Percentiles rank a stretch among this genome's conserved stretches.
Conservation (phyloP, 177 flowering plant species). For the Telopea speciosissima region DNA sequence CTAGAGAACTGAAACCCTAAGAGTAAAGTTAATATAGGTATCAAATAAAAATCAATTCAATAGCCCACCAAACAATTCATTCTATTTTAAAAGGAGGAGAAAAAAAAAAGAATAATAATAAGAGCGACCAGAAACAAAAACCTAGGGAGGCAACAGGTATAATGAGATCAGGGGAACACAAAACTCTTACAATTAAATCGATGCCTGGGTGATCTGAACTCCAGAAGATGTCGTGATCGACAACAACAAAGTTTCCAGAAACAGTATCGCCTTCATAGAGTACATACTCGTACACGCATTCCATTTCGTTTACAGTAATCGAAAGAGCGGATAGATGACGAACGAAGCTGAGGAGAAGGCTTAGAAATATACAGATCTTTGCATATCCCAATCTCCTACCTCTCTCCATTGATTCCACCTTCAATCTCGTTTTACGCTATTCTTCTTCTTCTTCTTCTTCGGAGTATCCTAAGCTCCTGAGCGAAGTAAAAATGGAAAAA, state of each 20-base stretch:
- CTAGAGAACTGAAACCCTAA: neutral
- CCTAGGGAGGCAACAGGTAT: neutral
- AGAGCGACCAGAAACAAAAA: too few species aligned
- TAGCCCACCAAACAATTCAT: too few species aligned
- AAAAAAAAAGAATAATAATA: too few species aligned
- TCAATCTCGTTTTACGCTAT: conserved; percentile 3
- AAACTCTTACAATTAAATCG: conserved; percentile 57
- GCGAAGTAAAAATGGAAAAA: too few species aligned
- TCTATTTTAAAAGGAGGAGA: neutral
- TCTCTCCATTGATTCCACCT: conserved; percentile 21
- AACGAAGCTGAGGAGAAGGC: conserved; percentile 29
- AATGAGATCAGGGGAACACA: neutral
- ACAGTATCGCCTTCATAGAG: conserved; percentile 87
- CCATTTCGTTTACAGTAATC: conserved; percentile 74
- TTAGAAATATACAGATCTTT: conserved; percentile 18
- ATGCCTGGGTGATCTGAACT: conserved; percentile 92
- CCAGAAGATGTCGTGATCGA: conserved; percentile 98
- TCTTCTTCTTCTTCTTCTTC: neutral
- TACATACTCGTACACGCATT: conserved; percentile 89
- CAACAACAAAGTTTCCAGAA: conserved; percentile 93
- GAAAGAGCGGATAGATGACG: conserved; percentile 47
- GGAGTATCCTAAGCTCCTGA: neutral
- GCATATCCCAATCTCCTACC: conserved; percentile 16
- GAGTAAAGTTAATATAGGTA: neutral
- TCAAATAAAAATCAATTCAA: neutral